Base-by-base conservation (phyloP, 192 early-diverging fungal genomes). In the Chytriomyces confervae region DNA sequence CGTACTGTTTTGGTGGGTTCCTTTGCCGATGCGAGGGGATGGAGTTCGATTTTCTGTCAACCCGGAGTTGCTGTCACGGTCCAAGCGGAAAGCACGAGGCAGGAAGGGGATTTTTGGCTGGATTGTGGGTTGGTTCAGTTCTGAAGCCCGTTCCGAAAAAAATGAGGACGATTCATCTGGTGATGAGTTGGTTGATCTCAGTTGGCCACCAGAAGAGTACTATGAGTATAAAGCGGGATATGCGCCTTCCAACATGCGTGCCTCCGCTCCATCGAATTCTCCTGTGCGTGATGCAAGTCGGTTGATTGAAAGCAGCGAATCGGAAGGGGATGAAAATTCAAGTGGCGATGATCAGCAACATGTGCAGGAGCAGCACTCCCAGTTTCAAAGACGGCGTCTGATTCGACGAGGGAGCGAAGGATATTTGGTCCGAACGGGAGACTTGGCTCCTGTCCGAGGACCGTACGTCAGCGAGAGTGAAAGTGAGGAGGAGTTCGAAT, bases 171-270 rank as follows among this genome's bases (percentile, higher is more conserved):
- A 47, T 57, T 20, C 20, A n/a, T 57, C 53, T n/a, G 13, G 1
- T 3, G 51, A 49, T 18, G 66, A 50, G 16, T 29, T 66, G 18
- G 29, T 20, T 0, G 70, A 72, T 9, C n/a, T 51, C 69, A 83
- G 88, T 74, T 94, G 93, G 93, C 94, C 94, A 24, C 94, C 94
- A 7, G 85, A 84, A 18, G 91, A 92, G 36, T 94, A 93, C 77
- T 89, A 82, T 73, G 63, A 77, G 8, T 83, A 86, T 66, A 76
- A 76, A 50, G 64, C 29, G 8, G 74, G 74, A 13, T 60, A 76
- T 64, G 36, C 36, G 36, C 36, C 36, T 0, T 36, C 36, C 36
- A 36, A 36, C 36, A 36, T 36, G 67, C 76, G 65, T 73, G 80
- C 65, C 80, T 80, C 24, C 68, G 80, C 65, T 36, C 36, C 36